Percentiles rank a stretch among this genome's conserved stretches.
phyloP scores from a whole-genome alignment of 2,329 filamentous ascomycete genomes.

The Boeremia lycopersici region DNA sequence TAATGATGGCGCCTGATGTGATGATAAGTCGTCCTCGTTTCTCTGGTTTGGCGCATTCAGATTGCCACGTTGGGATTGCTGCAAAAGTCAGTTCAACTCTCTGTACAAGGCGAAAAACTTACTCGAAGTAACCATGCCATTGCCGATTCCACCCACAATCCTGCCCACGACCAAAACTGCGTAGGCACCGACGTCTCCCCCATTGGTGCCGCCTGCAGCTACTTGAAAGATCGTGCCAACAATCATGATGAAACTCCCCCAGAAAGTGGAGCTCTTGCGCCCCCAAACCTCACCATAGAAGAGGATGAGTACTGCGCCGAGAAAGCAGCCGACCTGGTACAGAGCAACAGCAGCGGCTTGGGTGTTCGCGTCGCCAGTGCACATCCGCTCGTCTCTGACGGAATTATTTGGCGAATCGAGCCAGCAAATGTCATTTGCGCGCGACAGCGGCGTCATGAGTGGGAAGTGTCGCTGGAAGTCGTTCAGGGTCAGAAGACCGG shows the following conservation, averaged over 20 bases:
- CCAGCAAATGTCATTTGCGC: slow-evolving; percentile 23
- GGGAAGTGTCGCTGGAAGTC: slow-evolving; percentile 56
- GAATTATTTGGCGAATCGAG: slow-evolving; percentile 18
- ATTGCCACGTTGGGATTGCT: slow-evolving; percentile 54
- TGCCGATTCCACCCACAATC: slow-evolving; percentile 57
- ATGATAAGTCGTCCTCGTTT: slow-evolving; percentile 54
- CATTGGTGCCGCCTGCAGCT: slow-evolving; percentile 51
- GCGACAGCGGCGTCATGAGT: slow-evolving; percentile 22
- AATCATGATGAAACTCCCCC: slow-evolving; percentile 54
- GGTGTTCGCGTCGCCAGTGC: slow-evolving; percentile 22
- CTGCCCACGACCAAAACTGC: slow-evolving; percentile 55
- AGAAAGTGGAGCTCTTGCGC: slow-evolving; percentile 43
- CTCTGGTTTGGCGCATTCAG: slow-evolving; percentile 54
- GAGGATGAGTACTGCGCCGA: slow-evolving; percentile 43
- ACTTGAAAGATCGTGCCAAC: slow-evolving; percentile 65
- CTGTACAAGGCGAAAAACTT: slow-evolving; percentile 21
- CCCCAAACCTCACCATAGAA: slow-evolving; percentile 63
- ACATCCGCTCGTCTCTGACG: slow-evolving; percentile 18
- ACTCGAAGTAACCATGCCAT: slow-evolving; percentile 44
- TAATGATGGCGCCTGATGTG: slow-evolving; percentile 54
- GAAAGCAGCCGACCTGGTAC: slow-evolving; percentile 49
- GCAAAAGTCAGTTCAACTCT: slow-evolving; percentile 20
- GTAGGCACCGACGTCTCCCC: slow-evolving; percentile 2
- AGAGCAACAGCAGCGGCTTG: slow-evolving; percentile 23
- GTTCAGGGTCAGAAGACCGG: slow-evolving; percentile 66